phyloP scores from a whole-genome alignment of 495 filamentous ascomycete genomes.

The Penicillium parvum region DNA sequence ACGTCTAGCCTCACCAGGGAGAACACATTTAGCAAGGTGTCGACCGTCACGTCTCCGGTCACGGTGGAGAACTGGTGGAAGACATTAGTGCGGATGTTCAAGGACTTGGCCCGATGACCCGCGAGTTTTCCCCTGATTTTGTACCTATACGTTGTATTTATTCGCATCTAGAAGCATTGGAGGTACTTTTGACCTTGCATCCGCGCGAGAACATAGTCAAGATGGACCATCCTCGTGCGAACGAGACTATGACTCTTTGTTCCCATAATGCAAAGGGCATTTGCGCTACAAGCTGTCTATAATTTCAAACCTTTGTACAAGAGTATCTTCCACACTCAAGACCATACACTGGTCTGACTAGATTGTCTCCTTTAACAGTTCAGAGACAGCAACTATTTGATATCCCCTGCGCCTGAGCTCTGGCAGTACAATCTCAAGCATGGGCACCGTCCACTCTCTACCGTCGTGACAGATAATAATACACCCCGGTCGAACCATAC shows the following conservation, averaged over 20 bases:
- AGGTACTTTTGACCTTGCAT: not conserved
- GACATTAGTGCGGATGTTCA: conserved; percentile 20
- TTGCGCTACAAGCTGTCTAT: too few relatives aligned
- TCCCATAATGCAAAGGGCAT: too few relatives aligned
- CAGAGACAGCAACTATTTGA: conserved; percentile 60
- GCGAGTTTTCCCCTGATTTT: not conserved
- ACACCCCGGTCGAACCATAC: conserved; percentile 69
- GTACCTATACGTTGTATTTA: not conserved
- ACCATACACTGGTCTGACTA: not conserved
- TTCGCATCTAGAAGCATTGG: not conserved
- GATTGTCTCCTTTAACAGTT: conserved; percentile 44
- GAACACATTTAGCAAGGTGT: conserved; percentile 23
- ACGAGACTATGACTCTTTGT: too few relatives aligned
- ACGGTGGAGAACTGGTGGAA: conserved; percentile 23
- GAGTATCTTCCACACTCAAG: too few relatives aligned
- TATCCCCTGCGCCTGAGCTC: conserved; percentile 66
- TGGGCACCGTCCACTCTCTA: conserved; percentile 70
- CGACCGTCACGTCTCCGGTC: conserved; percentile 8
- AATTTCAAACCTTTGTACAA: too few relatives aligned
- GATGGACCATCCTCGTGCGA: not conserved
- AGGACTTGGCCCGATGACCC: conserved; percentile 14
- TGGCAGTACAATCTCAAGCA: conserved; percentile 66
- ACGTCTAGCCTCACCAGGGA: conserved; percentile 12
- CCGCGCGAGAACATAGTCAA: not conserved
- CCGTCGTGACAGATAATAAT: conserved; percentile 83